Evolutionary conservation across 306 rosid genomes (phyloP).

Genomic region (Prunus padus): DNA sequence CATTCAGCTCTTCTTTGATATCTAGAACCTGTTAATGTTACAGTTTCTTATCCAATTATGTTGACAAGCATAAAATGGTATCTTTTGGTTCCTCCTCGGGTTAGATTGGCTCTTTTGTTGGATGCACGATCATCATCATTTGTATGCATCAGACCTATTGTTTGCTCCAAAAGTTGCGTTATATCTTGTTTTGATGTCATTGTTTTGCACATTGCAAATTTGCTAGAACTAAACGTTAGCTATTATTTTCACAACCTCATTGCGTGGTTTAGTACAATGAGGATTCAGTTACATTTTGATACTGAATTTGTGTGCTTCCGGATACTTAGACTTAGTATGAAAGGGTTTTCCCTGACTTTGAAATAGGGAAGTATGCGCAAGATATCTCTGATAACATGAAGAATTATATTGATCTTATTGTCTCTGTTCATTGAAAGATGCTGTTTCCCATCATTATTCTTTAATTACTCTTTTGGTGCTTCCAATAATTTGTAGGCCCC

Average conservation of each 20-base stretch:
- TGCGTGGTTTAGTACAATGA: not conserved
- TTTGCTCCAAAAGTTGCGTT: not conserved
- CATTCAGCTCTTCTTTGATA: not conserved
- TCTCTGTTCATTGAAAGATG: not conserved
- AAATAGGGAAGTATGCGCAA: not conserved
- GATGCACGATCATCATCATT: not conserved
- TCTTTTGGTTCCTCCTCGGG: not conserved
- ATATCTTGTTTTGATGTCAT: conserved; percentile 6
- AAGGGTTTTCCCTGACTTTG: conserved; percentile 2
- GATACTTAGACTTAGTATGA: not conserved
- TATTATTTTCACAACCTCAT: not conserved
- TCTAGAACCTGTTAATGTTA: not conserved
- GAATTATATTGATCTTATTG: not conserved
- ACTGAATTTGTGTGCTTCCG: not conserved
- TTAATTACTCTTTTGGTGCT: not conserved
- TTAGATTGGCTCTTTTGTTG: not conserved
- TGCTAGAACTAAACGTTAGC: not conserved
- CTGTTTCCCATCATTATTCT: not conserved
- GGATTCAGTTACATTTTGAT: not conserved
- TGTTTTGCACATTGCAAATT: not conserved
- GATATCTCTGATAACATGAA: not conserved
- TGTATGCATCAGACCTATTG: not conserved
- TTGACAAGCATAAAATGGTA: not conserved
- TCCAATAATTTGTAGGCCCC: not conserved
- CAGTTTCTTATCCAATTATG: not conserved